Evolutionary conservation across 441 rosid species (phyloP), one percentile per base, ranked within the genome.

Genomic region (Flueggea neowawraea): DNA sequence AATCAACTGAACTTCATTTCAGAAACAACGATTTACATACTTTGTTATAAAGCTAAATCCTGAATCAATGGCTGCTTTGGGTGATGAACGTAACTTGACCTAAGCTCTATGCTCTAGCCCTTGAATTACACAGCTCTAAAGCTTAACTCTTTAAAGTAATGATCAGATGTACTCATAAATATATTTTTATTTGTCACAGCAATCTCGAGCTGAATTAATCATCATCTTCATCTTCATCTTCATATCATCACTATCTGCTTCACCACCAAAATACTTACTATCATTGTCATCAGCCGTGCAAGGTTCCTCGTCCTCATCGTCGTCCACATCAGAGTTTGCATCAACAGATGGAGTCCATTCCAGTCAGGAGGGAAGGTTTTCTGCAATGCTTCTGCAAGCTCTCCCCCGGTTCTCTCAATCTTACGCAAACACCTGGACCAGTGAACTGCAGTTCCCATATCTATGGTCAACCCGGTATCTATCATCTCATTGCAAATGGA

Each of bases 361-460:
- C 99, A 94, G 69, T 94, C 96, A 48, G 97, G 96, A 62, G 97
- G 97, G 68, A 91, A 94, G 5, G 96, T 91, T 79, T 87, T 94
- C 84, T 94, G 99, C 75, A 94, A 72, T 0, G 84, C 80, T 79
- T 94, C 89, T 0, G 97, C 91, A 31, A 91, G 90, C 69, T 86
- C 89, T 28, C 99, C 99, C 32, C 99, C 97, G 1, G 83, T 82
- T 74, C 80, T 80, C 83, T 91, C 99, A 12, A 91, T 89, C 83
- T 86, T 87, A 39, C 91, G 73, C 63, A 94, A 58, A 73, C 87
- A 82, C 74, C 63, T 86, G 9, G 97, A 87, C 99, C 99, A 94
- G 71, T 86, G 87, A 62, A 91, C 94, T 3, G 97, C 97, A 8
- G 97, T 94, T 62, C 89, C 92, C 97, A 94, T 91, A 68, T 94